A percentile compares a stretch with the other conserved stretches of the same genome.
Evolutionary conservation across 2,329 filamentous ascomycete genomes (phyloP).

Genomic region (Colletotrichum graminicola): DNA sequence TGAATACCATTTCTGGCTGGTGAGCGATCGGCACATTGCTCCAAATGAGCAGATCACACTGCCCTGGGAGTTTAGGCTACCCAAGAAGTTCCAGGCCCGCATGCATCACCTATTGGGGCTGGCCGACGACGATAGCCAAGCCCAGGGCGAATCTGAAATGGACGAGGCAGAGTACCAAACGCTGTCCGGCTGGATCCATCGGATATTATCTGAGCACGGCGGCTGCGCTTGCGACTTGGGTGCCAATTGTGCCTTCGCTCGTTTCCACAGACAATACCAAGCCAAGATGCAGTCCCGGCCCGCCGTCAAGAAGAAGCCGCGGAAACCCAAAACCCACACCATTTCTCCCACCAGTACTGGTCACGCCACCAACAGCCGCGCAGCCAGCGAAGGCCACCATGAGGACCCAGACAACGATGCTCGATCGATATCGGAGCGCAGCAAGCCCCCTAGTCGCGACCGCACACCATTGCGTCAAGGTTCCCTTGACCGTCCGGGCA

Average conservation of each 20-base stretch:
- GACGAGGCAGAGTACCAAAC: conserved; percentile 71
- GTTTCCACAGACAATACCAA: conserved; percentile 71
- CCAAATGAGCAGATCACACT: conserved; percentile 73
- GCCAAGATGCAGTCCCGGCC: conserved; percentile 58
- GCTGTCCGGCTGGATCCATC: conserved; percentile 74
- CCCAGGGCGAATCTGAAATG: conserved; percentile 65
- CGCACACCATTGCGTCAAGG: conserved; percentile 72
- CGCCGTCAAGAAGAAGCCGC: conserved; percentile 62
- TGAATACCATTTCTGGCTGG: conserved; percentile 93
- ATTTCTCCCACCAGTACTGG: conserved; percentile 73
- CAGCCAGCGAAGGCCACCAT: conserved; percentile 70
- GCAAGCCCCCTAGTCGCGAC: conserved; percentile 76
- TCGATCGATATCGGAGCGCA: conserved; percentile 63
- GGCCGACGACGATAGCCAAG: conserved; percentile 67
- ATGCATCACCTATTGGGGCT: conserved; percentile 72
- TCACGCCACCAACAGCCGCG: conserved; percentile 72
- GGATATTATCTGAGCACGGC: conserved; percentile 81
- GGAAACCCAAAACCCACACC: conserved; percentile 67
- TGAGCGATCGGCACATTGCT: conserved; percentile 82
- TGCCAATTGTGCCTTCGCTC: conserved; percentile 72
- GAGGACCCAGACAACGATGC: conserved; percentile 69
- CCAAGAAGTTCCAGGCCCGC: conserved; percentile 64
- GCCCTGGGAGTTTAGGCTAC: conserved; percentile 76
- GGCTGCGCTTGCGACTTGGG: conserved; percentile 81
- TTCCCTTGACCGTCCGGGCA: conserved; percentile 69